Evolutionary conservation across 257 asterid species (phyloP).

Genomic region (Avicennia marina): DNA sequence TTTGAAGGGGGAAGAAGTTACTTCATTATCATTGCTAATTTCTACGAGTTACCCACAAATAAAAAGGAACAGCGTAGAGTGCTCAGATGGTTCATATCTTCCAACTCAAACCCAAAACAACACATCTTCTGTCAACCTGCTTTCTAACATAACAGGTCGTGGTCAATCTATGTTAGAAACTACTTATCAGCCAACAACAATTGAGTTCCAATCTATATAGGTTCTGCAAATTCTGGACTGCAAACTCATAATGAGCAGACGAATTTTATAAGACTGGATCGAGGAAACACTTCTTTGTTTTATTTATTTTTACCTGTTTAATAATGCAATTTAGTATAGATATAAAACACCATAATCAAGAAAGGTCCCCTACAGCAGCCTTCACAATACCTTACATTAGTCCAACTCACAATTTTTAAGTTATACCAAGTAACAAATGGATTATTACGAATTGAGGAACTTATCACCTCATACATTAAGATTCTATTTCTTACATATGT

Average conservation of each 20-base stretch:
- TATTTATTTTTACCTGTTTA: too few species aligned
- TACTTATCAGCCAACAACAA: neutral
- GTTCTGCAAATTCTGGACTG: neutral
- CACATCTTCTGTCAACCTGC: neutral
- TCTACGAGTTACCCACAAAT: too few species aligned
- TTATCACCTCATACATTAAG: slow-evolving; percentile 10
- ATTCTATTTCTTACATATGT: neutral
- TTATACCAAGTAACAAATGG: slow-evolving; percentile 4
- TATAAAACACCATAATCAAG: neutral
- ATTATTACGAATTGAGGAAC: neutral
- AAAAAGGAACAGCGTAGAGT: too few species aligned
- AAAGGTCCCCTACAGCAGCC: neutral
- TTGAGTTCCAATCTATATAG: neutral
- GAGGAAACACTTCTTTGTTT: neutral
- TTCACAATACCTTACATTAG: slow-evolving; percentile 4
- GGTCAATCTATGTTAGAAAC: neutral
- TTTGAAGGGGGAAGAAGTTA: too few species aligned
- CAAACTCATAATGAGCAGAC: neutral
- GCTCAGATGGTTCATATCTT: too few species aligned
- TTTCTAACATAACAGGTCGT: neutral
- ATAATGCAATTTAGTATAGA: too few species aligned
- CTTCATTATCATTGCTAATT: too few species aligned
- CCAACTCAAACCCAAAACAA: too few species aligned
- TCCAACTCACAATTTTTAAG: slow-evolving; percentile 8
- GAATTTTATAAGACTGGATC: neutral